Conservation (phyloP, 1,139 yeast genomes). For the Kodamaea alishanica region DNA sequence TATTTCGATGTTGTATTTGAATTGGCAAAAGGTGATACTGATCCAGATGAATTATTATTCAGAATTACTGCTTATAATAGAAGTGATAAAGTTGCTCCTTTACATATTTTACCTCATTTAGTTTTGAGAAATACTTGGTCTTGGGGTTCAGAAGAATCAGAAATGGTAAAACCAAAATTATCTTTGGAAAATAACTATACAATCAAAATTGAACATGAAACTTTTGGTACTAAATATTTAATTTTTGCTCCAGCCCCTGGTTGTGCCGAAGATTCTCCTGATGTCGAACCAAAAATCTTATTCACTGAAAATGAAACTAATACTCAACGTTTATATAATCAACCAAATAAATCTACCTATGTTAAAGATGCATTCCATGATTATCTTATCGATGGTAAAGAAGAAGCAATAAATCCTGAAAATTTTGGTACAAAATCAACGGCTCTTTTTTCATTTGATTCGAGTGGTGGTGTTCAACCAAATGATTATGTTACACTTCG, state of each 20-base stretch:
- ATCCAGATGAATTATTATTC: constrained; percentile 77
- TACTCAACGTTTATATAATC: constrained; percentile 60
- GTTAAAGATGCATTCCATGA: constrained; percentile 94
- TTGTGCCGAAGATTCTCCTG: constrained; percentile 50
- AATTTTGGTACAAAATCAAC: constrained; percentile 69
- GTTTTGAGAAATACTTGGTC: constrained; percentile 91
- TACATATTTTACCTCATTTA: constrained; percentile 82
- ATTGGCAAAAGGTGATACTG: constrained; percentile 82
- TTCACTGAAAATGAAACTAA: constrained; percentile 93
- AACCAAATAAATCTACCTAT: constrained; percentile 53
- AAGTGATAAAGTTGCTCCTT: constrained; percentile 78
- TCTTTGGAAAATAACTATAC: constrained; percentile 42
- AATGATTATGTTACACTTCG: constrained; percentile 88
- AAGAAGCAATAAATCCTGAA: constrained; percentile 65
- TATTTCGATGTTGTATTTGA: constrained; percentile 91
- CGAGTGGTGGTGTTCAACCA: constrained; percentile 74
- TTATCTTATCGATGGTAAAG: constrained; percentile 58
- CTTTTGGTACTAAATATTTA: constrained; percentile 68
- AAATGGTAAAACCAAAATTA: constrained; percentile 50
- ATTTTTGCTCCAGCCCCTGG: constrained; percentile 92
- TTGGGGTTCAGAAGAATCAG: constrained; percentile 67
- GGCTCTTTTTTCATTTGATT: constrained; percentile 80
- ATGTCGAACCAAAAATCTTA: constrained; percentile 69
- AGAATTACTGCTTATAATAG: constrained; percentile 89
- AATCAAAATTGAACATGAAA: constrained; percentile 62